These are phyloP conservation scores for Pythium vanterpoolii DNA, from an alignment of 352 stramenopile species.

Conservation along the genomic window DNA sequence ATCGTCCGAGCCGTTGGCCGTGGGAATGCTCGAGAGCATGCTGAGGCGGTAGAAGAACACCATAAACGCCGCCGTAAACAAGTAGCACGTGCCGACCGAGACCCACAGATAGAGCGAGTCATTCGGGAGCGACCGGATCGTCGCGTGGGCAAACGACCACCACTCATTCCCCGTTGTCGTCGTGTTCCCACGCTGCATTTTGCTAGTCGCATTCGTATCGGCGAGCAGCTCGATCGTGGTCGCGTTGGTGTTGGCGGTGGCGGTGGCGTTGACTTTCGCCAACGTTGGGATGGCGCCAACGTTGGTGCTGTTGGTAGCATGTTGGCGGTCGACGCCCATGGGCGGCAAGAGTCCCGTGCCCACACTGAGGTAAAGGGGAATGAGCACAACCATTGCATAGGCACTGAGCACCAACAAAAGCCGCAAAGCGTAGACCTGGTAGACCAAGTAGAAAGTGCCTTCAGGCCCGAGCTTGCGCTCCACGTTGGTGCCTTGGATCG, in stretches of 20 bases:
- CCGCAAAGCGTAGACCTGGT: conserved; percentile 71
- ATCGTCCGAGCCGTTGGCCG: conserved; percentile 17
- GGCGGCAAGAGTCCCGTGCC: conserved; percentile 29
- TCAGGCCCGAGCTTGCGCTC: conserved; percentile 67
- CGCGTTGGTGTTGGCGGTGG: conserved; percentile 5
- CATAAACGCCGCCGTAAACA: conserved; percentile 73
- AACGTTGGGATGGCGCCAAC: neutral
- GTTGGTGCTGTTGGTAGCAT: neutral
- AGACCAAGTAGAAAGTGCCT: conserved; percentile 82
- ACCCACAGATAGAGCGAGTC: conserved; percentile 79
- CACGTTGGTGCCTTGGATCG: conserved; percentile 62
- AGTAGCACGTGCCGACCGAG: conserved; percentile 65
- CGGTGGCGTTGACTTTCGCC: too few species aligned
- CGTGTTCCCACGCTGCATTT: neutral
- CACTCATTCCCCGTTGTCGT: conserved; percentile 33
- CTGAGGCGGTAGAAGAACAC: conserved; percentile 71
- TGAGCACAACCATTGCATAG: conserved; percentile 61
- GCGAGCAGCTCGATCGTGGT: neutral
- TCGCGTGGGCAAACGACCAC: conserved; percentile 80
- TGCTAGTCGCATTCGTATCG: conserved; percentile 1
- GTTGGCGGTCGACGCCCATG: neutral
- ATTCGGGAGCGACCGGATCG: conserved; percentile 74
- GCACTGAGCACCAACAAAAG: conserved; percentile 58
- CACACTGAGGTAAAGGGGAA: conserved; percentile 72
- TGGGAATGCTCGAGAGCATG: conserved; percentile 57